Conservation (phyloP, 2,329 filamentous ascomycete species). For the Bipolaris gigantea region DNA sequence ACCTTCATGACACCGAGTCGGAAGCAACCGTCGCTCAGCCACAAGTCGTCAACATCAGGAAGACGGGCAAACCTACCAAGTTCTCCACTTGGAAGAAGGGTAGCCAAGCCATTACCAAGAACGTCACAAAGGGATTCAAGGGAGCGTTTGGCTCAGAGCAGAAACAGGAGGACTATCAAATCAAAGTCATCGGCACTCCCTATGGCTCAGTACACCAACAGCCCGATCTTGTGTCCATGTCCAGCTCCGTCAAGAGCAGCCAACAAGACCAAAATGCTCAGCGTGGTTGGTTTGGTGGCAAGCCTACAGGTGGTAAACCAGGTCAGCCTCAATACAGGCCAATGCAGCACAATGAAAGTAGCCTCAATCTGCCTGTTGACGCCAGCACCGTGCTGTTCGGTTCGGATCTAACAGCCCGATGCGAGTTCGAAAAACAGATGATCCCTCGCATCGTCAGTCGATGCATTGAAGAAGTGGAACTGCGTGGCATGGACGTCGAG, state of each 20-base stretch:
- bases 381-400: constrained; percentile 70
- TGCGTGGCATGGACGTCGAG: constrained; percentile 95
- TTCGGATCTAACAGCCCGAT: constrained; percentile 81
- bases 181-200: constrained; percentile 53
- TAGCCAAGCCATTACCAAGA: constrained; percentile 89
- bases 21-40: constrained; percentile 69
- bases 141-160: constrained; percentile 72
- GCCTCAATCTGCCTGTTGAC: constrained; percentile 44
- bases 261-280: constrained; percentile 28
- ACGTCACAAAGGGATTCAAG: constrained; percentile 91
- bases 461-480: constrained; percentile 95
- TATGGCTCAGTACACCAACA: constrained; percentile 43
- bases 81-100: constrained; percentile 99
- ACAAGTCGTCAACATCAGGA: constrained; percentile 94
- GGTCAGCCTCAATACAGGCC: constrained; percentile 29
- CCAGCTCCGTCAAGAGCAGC: constrained; percentile 34
- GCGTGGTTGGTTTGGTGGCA: constrained; percentile 41
- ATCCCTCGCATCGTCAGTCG: constrained; percentile 89
- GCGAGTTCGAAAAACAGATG: constrained; percentile 83
- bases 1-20: constrained; percentile 63
- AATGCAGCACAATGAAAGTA: constrained; percentile 49
- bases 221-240: constrained; percentile 32
- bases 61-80: constrained; percentile 83
- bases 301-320: constrained; percentile 20
- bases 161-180: constrained; percentile 59